Evolutionary conservation across 345 rosid genomes (phyloP), one percentile per base, ranked within the genome.

Genomic region (Melaleuca quinquenervia): DNA sequence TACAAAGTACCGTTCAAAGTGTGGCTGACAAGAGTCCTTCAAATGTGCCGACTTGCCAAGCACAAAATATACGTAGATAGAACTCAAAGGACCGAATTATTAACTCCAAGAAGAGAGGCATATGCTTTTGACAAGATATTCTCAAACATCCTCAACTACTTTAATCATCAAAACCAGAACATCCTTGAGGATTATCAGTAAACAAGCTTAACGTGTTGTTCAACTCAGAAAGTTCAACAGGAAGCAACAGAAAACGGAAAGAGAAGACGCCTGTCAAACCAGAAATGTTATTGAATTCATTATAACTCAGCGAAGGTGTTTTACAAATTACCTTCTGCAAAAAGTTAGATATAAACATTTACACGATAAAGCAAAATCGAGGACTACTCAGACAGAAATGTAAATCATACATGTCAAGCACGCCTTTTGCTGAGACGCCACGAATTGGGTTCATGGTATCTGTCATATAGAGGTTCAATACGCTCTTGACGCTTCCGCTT

Each of bases 401-500:
- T 53, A 70, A 11, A 64, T 48, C 82, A 82, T 18, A 53, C 85
- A n/a, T 21, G 87, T 94, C 91, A 97, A 32, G 97, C 97, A 52
- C 97, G 93, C 54, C 97, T 88, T 90, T 96, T 96, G 87, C 96
- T 93, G 58, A 96, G 89, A 84, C 98, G 92, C 98, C 98, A 97
- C 24, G 98, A 94, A 88, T 95, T 96, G 22, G 99, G 98, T 78
- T 97, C 98, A 26, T 97, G 96, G 84, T 96, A 96, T 70, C 99
- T 88, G 76, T 97, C 96, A 85, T 96, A 95, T 36, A 96, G 95
- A 9, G 98, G 99, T 85, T 96, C 98, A 14, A 96, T 90, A 6
- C 96, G 94, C 88, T 97, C 97, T 88, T 93, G 96, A 11, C 94
- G 96, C 91, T 97, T 97, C 82, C 96, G 95, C 91, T 96, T 97